Base-by-base conservation (phyloP, 1,139 yeast genomes). In the Lodderomyces oxycetoniae region DNA sequence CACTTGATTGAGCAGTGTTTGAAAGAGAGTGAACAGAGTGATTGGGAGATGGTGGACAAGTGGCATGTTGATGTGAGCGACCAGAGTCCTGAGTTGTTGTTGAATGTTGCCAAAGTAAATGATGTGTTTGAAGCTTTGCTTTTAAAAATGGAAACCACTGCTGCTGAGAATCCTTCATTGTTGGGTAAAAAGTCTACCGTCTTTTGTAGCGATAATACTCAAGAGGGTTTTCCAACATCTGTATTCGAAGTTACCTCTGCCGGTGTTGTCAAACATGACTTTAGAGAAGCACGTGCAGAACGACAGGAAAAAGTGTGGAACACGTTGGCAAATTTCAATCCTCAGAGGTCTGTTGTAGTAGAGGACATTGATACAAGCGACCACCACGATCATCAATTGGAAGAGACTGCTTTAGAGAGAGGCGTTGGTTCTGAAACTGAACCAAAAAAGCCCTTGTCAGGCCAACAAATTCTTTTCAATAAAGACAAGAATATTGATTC, bases 1-100 rank as follows among this genome's bases (percentile, higher is more conserved):
- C 63, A 59, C 13, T 46, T 85, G 30, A 74, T 87, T 12, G 59
- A 62, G 28, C 47, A 48, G 6, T 56, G 69, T 0, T 43, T 66
- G 21, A 46, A 48, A n/a, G 47, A 51, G 12, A 46, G 60, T 31
- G 66, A 55, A 30, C 53, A 51, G 22, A 40, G 39, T 33, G 63
- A 57, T 39, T 57, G 63, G 63, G 53, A 52, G 12, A 43, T 58
- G 35, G 58, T 56, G 8, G 63, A 61, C 36, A 48, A 48, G 31
- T 47, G 59, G 54, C 43, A 44, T 37, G 34, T 6, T 12, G 14
- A 7, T 6, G 26, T 24, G 14, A 24, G 26, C n/a, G 26, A 20
- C 10, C 23, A n/a, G n/a, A n/a, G n/a, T n/a, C n/a, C n/a, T 12
- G 11, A 16, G 31, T 28, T 12, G 28, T 14, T 14, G 15, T 30